Base-by-base conservation (phyloP, 371 early-diverging fungal genomes). In the Mortierella sp. region DNA sequence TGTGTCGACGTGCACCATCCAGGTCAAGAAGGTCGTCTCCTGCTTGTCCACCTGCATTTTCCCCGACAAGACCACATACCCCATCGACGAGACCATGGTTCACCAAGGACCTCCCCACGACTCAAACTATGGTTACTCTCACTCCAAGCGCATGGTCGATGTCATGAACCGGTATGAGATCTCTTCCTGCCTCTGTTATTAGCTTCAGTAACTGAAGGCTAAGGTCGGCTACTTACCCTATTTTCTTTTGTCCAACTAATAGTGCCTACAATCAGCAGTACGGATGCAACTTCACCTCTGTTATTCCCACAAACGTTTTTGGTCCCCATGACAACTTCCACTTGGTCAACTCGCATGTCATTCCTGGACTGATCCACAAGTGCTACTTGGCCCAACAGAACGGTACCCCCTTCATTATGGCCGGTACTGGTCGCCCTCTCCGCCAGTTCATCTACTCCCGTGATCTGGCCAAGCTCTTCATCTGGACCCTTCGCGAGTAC, bases 1-100 rank as follows among this genome's bases (percentile, higher is more conserved):
- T n/a, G n/a, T n/a, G n/a, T n/a, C n/a, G n/a, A n/a, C n/a, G n/a
- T n/a, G n/a, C n/a, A n/a, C n/a, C n/a, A n/a, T 34, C 37, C 55
- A 90, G 90, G 90, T 92, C 73, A 78, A 90, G 82, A 95, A 93
- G 82, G 90, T 93, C 43, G 92, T 95, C 44, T 93, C 93, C 6
- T 95, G 95, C 79, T 85, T 95, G 60, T 92, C 92, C 17, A 95
- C 95, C 23, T 95, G 95, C 81, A 89, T 95, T 50, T 93, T 95
- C 83, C 95, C 95, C 37, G 93, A 93, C 79, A 90, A 93, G 76
- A 93, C 93, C 26, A 82, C 87, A 14, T 95, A 95, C 75, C 95
- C 95, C 61, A 93, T 95, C 72, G 92, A 93, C 69, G 95, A 95
- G 81, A 90, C 89, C 51, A 95, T 93, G 94, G 87, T 95, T 50